Percentiles rank a stretch among this genome's conserved stretches.
These are phyloP conservation scores for Phoma sp. DNA, from an alignment of 2,329 filamentous ascomycete genomes.

Conservation along the genomic window DNA sequence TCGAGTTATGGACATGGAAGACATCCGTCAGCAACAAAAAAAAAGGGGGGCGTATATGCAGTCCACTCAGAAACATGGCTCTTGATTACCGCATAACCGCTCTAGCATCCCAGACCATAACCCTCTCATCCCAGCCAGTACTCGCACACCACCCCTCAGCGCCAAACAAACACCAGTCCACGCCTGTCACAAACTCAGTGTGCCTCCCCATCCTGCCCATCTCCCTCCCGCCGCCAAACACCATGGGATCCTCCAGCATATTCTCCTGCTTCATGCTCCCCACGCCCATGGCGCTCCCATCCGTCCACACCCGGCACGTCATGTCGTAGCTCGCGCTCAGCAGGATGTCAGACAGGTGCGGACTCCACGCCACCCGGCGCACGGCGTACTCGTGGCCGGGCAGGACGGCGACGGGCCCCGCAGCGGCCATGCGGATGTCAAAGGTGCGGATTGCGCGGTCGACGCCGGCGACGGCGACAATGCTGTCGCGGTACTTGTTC, in stretches of 20 bases:
- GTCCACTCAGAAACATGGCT: not conserved
- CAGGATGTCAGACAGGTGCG: slow-evolving; percentile 86
- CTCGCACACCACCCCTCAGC: slow-evolving; percentile 95
- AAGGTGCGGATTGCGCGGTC: slow-evolving; percentile 88
- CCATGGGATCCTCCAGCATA: slow-evolving; percentile 46
- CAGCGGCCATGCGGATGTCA: slow-evolving; percentile 78
- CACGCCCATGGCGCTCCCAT: slow-evolving; percentile 65
- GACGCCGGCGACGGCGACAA: slow-evolving; percentile 88
- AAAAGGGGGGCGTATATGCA: no score
- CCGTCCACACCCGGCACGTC: slow-evolving; percentile 93
- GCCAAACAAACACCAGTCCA: slow-evolving; percentile 98
- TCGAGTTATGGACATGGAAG: no score
- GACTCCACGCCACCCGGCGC: slow-evolving; percentile 85
- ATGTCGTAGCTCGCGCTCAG: slow-evolving; percentile 96
- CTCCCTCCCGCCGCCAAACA: slow-evolving; percentile 66
- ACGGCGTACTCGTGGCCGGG: slow-evolving; percentile 91
- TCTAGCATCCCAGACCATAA: slow-evolving; percentile 90
- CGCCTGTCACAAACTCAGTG: slow-evolving; percentile 93
- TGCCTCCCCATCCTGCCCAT: slow-evolving; percentile 89
- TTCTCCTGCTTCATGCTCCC: slow-evolving; percentile 42
- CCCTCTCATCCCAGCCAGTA: slow-evolving; percentile 89
- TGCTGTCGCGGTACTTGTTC: slow-evolving; percentile 92
- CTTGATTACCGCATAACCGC: slow-evolving; percentile 58
- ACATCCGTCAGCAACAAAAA: no score
- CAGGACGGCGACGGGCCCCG: slow-evolving; percentile 75